A percentile compares a stretch with the other conserved stretches of the same genome.
Evolutionary conservation across 176 grass and related monocot species (phyloP).

Genomic region (Oryza australiensis): DNA sequence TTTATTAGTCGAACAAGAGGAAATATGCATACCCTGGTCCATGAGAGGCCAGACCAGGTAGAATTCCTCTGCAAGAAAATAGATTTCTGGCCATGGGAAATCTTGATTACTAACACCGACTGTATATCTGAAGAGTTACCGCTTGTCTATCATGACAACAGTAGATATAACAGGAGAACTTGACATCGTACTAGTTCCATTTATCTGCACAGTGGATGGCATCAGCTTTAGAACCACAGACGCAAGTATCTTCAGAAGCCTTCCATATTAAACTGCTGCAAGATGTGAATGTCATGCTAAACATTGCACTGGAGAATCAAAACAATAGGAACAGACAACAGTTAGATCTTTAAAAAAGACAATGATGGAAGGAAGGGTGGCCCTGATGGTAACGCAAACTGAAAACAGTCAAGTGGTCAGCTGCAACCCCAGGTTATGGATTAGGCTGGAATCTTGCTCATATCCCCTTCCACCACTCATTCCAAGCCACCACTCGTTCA

Average conservation of each 20-base stretch:
- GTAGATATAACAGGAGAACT: not conserved
- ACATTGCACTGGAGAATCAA: not conserved
- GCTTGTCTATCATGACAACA: not conserved
- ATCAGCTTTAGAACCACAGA: not conserved
- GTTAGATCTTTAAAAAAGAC: slow-evolving; percentile 11
- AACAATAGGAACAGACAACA: slow-evolving; percentile 37
- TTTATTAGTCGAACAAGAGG: not conserved
- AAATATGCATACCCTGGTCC: not conserved
- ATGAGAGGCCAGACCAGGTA: not conserved
- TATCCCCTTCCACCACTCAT: slow-evolving; percentile 61
- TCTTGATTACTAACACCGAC: not conserved
- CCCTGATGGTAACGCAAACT: slow-evolving; percentile 19
- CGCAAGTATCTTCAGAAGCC: slow-evolving; percentile 20
- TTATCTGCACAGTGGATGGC: slow-evolving; percentile 1
- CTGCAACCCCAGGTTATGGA: slow-evolving; percentile 55
- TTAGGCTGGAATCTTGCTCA: slow-evolving; percentile 67
- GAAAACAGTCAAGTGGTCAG: slow-evolving; percentile 34
- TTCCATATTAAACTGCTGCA: not conserved
- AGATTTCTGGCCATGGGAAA: not conserved
- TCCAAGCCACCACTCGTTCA: slow-evolving; percentile 53
- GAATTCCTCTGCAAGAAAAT: not conserved
- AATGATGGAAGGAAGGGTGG: not conserved
- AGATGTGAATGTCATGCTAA: slow-evolving; percentile 26
- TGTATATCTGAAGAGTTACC: not conserved
- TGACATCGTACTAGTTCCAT: not conserved